Evolutionary conservation across 371 early-diverging fungal species (phyloP).

Genomic region (Capniomyces stellatus): DNA sequence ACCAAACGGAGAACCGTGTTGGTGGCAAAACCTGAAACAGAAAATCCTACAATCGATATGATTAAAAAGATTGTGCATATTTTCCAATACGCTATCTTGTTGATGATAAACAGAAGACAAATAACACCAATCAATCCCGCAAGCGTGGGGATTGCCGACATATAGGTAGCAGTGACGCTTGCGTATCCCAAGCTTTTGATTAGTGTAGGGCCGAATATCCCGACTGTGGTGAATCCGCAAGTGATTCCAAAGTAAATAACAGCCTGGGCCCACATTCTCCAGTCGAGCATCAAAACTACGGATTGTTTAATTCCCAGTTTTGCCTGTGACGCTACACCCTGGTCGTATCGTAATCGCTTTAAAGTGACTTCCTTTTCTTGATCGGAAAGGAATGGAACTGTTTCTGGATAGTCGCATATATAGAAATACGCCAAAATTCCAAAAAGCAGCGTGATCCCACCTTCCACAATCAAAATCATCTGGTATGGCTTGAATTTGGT

Average conservation of each 20-base stretch:
- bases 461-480: constrained; percentile 37
- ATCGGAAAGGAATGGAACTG: constrained; percentile 13
- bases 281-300: constrained; percentile 10
- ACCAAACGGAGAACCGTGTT: neutral
- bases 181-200: constrained; percentile 27
- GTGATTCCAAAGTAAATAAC: constrained; percentile 20
- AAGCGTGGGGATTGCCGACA: constrained; percentile 22
- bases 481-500: constrained; percentile 30
- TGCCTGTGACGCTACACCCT: constrained; percentile 8
- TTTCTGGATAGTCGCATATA: constrained; percentile 20
- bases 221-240: constrained; percentile 13
- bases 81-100: neutral
- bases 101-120: constrained; percentile 7
- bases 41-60: neutral
- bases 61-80: neutral
- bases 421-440: constrained; percentile 11
- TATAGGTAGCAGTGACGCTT: constrained; percentile 20
- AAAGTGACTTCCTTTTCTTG: constrained; percentile 13
- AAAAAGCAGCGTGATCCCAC: constrained; percentile 25
- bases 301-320: constrained; percentile 10
- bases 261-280: constrained; percentile 22
- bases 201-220: constrained; percentile 25
- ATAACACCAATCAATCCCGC: constrained; percentile 17
- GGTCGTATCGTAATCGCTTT: constrained; percentile 10
- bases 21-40: neutral